These are phyloP conservation scores for Eutrema japonicum DNA, from an alignment of 345 rosid species.

Conservation along the genomic window DNA sequence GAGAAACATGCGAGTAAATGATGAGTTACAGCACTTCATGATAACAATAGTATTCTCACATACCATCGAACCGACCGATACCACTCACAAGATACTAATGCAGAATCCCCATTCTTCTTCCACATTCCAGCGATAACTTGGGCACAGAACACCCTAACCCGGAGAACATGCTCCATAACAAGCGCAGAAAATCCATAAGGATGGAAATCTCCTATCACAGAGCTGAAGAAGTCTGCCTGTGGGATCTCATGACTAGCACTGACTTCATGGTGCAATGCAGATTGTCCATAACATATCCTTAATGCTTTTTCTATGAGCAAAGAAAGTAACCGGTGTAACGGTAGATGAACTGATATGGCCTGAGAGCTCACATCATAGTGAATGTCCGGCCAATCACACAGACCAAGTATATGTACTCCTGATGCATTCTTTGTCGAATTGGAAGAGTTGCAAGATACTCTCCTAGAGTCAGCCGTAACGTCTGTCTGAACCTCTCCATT, in stretches of 20 bases:
- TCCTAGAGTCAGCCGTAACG: conserved; percentile 41
- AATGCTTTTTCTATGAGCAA: conserved; percentile 75
- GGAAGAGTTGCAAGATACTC: conserved; percentile 39
- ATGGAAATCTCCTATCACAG: conserved; percentile 61
- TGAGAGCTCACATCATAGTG: conserved; percentile 77
- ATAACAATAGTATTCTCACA: conserved; percentile 36
- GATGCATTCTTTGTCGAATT: conserved; percentile 46
- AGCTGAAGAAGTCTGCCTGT: conserved; percentile 67
- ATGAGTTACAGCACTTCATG: conserved; percentile 30
- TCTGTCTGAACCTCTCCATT: conserved; percentile 45
- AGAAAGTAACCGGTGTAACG: conserved; percentile 80
- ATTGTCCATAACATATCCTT: conserved; percentile 65
- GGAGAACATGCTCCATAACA: conserved; percentile 91
- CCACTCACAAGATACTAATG: conserved; percentile 68
- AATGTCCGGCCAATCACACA: conserved; percentile 74
- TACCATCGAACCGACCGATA: conserved; percentile 86
- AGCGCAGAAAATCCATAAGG: conserved; percentile 83
- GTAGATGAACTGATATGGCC: conserved; percentile 80
- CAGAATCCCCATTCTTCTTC: conserved; percentile 89
- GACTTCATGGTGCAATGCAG: conserved; percentile 41
- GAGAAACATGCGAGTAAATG: conserved; percentile 27
- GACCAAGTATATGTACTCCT: conserved; percentile 51
- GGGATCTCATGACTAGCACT: conserved; percentile 43
- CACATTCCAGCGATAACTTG: conserved; percentile 96
- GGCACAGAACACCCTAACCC: conserved; percentile 86